phyloP scores from a whole-genome alignment of 306 rosid species.

The Psophocarpus tetragonolobus region DNA sequence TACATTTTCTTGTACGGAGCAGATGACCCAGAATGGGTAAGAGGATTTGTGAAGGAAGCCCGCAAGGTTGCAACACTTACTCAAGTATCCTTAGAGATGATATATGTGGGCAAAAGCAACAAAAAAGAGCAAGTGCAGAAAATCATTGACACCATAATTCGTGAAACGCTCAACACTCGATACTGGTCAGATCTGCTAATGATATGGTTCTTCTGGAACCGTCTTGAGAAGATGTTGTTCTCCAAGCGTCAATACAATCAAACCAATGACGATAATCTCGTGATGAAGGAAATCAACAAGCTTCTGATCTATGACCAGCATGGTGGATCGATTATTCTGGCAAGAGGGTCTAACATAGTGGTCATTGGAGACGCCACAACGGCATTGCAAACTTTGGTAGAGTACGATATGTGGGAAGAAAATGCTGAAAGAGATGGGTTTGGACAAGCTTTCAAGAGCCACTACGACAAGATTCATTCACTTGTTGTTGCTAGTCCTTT shows the following conservation, averaged over 20 bases:
- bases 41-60: slow-evolving; percentile 49
- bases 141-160: slow-evolving; percentile 31
- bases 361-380: slow-evolving; percentile 49
- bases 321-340: slow-evolving; percentile 51
- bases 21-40: slow-evolving; percentile 51
- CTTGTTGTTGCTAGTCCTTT: slow-evolving; percentile 35
- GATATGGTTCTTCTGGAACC: slow-evolving; percentile 67
- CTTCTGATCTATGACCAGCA: slow-evolving; percentile 54
- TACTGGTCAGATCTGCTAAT: slow-evolving; percentile 51
- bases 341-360: slow-evolving; percentile 40
- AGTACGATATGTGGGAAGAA: slow-evolving; percentile 48
- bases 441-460: slow-evolving; percentile 38
- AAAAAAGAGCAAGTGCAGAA: slow-evolving; percentile 51
- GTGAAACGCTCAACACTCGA: slow-evolving; percentile 41
- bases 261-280: no score
- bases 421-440: slow-evolving; percentile 38
- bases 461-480: slow-evolving; percentile 36
- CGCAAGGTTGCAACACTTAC: slow-evolving; percentile 38
- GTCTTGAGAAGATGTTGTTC: slow-evolving; percentile 62
- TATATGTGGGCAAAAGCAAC: slow-evolving; percentile 53
- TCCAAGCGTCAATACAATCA: no score
- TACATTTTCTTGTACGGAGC: slow-evolving; percentile 60
- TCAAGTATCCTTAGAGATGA: slow-evolving; percentile 48
- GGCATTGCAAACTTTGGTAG: slow-evolving; percentile 32
- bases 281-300: slow-evolving; percentile 50